phyloP scores from a whole-genome alignment of 2,329 filamentous ascomycete species.

The Fusarium nodosum region DNA sequence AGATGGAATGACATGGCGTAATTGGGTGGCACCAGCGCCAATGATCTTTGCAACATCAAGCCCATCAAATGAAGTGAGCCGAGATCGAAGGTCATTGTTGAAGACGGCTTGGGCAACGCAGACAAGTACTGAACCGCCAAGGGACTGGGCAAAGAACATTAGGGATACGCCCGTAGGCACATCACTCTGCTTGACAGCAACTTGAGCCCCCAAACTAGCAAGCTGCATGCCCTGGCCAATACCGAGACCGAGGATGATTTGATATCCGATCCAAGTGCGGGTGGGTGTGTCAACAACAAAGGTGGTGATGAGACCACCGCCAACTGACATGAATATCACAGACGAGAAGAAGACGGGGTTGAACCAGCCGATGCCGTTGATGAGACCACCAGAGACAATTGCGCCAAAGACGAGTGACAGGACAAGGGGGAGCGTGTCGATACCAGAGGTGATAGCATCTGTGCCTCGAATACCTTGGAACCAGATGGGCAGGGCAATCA shows the following conservation, averaged over 20 bases:
- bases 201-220: slow-evolving; percentile 12
- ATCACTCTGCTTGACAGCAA: not conserved
- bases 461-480: slow-evolving; percentile 16
- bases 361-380: slow-evolving; percentile 17
- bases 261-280: slow-evolving; percentile 16
- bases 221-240: slow-evolving; percentile 20
- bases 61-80: not conserved
- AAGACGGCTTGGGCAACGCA: slow-evolving; percentile 18
- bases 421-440: slow-evolving; percentile 6
- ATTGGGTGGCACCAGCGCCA: slow-evolving; percentile 5
- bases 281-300: slow-evolving; percentile 4
- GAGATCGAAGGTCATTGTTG: slow-evolving; percentile 12
- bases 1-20: slow-evolving; percentile 1
- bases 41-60: slow-evolving; percentile 3
- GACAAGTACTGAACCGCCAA: slow-evolving; percentile 17
- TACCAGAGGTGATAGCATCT: slow-evolving; percentile 12
- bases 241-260: slow-evolving; percentile 14
- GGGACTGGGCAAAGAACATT: slow-evolving; percentile 18
- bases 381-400: slow-evolving; percentile 15
- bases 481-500: slow-evolving; percentile 10
- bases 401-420: slow-evolving; percentile 9
- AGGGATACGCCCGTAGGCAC: slow-evolving; percentile 9
- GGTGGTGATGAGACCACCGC: slow-evolving; percentile 14
- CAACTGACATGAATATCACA: slow-evolving; percentile 17
- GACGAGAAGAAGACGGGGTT: slow-evolving; percentile 17